Base-by-base conservation (phyloP, 148 eudicot genomes). In the Cornus florida region DNA sequence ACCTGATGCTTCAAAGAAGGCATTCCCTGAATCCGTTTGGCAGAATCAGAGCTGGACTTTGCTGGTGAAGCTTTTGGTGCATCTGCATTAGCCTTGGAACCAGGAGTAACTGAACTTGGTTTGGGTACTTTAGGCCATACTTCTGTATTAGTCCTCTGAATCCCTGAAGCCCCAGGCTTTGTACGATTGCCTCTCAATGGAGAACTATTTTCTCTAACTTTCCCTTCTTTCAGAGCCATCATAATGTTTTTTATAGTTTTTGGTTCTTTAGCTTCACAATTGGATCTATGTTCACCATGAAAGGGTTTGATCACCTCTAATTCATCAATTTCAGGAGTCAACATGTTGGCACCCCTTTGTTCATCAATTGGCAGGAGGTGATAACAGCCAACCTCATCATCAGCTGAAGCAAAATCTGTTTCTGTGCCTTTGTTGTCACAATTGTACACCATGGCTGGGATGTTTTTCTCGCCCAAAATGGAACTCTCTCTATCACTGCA, bases 401-500 rank as follows among this genome's bases (percentile, higher is more conserved):
- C 95, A 72, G 80, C 70, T 75, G 93, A 90, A 80, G 78, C 80
- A 62, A 87, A 77, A 79, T 90, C 90, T 33, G 87, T 85, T 67
- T 89, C 90, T 65, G 87, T 85, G 64, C 86, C 87, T 81, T 87
- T 91, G 78, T 79, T 85, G 77, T 94, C 94, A 80, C 86, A 76
- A 82, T 85, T 86, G 65, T 38, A 73, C 22, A 71, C 84, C 74
- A 75, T 43, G 39, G 86, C 83, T 43, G 77, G 88, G 59, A 85
- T 75, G 82, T 86, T 92, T 77, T 85, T 93, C 86, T 93, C 99
- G 35, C 89, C 84, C 38, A 93, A 88, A 77, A 84, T 59, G 38
- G 88, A 81, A 77, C 97, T 91, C 39, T 91, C 98, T 78, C 83
- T 94, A 78, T 97, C 99, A 82, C 99, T 92, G 82, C 95, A 91